Base-by-base conservation (phyloP, 1,139 yeast species). In the Debaryomycetaceae sp. region DNA sequence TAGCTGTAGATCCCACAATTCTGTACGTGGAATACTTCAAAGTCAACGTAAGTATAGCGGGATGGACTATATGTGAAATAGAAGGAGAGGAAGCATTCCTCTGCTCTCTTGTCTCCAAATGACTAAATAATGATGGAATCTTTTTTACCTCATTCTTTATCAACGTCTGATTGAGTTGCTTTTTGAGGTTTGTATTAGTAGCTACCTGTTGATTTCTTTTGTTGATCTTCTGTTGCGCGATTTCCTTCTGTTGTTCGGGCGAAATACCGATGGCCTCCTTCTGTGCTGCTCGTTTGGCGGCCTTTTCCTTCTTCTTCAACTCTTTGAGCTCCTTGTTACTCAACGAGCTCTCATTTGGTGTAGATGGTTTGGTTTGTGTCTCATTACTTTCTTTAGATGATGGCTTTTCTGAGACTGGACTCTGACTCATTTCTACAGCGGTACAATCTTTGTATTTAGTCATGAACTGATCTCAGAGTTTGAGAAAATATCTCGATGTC, bases 311-410 rank as follows among this genome's bases (percentile, higher is more conserved):
- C 73, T 90, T 89, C 63, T 89, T 88, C 62, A 84, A 68, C 56
- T 90, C 97, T 62, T 91, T 91, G 52, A 90, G 74, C 60, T 90
- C 96, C 57, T 89, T 90, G 55, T 89, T 87, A 7, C 89, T 27
- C 4, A 27, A 8, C 2, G 8, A 8, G 11, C 31, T 11, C 11
- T 27, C 31, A 8, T 27, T 11, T 8, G 11, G 2, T 27, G 31
- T 7, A 4, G 31, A 11, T 8, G 31, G 11, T 27, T 27, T 27
- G 8, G 31, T 7, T 27, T 17, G 6, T 7, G 29, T 9, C 3
- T 42, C 45, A 17, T 41, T 36, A 9, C 40, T 41, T 20, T 44
- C 47, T 8, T 46, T 22, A 9, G 39, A 9, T 20, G 42, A 36
- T 20, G 36, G 5, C 27, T 39, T 39, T 27, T 27, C 31, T 27